Evolutionary conservation across 305 asterid species (phyloP).

Genomic region (Solanum hybrid): DNA sequence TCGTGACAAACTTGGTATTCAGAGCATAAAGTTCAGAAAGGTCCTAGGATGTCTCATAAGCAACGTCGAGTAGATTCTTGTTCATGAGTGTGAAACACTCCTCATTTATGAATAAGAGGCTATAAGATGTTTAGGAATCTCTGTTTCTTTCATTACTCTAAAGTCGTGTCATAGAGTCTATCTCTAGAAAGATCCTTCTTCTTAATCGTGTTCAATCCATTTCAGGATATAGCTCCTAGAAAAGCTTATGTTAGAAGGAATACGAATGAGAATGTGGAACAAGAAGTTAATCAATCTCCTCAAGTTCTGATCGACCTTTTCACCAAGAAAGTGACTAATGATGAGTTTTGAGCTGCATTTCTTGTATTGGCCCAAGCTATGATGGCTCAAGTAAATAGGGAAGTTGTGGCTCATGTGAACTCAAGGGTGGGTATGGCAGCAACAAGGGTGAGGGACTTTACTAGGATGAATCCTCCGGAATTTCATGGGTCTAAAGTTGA

Average conservation of each 20-base stretch:
- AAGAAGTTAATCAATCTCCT: background rate
- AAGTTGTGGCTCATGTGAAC: background rate
- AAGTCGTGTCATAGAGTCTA: background rate
- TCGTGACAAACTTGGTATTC: background rate
- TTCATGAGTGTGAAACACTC: background rate
- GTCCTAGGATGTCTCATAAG: background rate
- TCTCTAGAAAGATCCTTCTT: background rate
- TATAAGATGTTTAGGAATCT: background rate
- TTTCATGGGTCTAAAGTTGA: background rate
- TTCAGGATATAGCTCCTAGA: background rate
- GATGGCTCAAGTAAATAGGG: background rate
- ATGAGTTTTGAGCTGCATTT: background rate
- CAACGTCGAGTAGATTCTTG: background rate
- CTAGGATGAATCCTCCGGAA: background rate
- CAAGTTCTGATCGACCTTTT: background rate
- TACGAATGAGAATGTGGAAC: background rate
- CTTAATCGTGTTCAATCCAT: background rate
- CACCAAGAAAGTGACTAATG: background rate
- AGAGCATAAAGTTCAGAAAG: background rate
- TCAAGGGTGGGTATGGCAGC: background rate
- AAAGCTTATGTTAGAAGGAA: background rate
- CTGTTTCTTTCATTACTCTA: background rate
- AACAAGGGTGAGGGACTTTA: background rate
- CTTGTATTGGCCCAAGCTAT: background rate
- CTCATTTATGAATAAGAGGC: background rate